Evolutionary conservation across 2,329 filamentous ascomycete species (phyloP), one percentile per base, ranked within the genome.

Genomic region (Furcasterigmium sp.): DNA sequence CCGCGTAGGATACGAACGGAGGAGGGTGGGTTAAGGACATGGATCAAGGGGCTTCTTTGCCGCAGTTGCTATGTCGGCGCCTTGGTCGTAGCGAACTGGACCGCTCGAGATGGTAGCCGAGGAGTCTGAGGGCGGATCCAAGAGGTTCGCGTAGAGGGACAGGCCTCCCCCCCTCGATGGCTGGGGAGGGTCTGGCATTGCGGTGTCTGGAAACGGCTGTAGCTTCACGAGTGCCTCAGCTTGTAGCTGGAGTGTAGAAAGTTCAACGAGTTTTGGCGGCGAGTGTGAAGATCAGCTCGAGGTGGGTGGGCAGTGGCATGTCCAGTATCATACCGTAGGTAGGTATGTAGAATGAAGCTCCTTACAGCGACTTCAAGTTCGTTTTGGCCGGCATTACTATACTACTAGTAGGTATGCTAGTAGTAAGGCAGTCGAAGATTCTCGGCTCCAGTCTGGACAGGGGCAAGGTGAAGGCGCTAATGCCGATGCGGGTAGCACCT

Each of bases 81-180:
- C 61, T 54, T 82, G 65, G 49, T 80, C 80, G 64, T 90, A 91
- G 43, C 84, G 74, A 41, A 91, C 80, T 0, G 88, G 86, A 2
- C 80, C 85, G 54, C 84, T 80, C 14, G 86, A 88, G 53, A 91
- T 87, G n/a, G 85, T 86, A n/a, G 75, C 67, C 3, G 73, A 56
- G 28, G 67, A 52, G 17, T 67, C 62, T 49, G 63, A 54, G 37
- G 72, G 65, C 17, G 79, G 70, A 54, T 88, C 84, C 50, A 93
- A 79, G 35, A 95, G 76, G 61, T 94, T 87, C 43, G 87, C 90
- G 61, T 95, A 95, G 5, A 94, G 79, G 15, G 87, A 91, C 52
- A 89, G 70, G 45, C 75, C 74, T 45, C 70, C 67, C 44, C 69
- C 64, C 37, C 63, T 58, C 11, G 64, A 63, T 36, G 68, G 69